These are phyloP conservation scores for Penicillium sp. DNA, from an alignment of 2,329 filamentous ascomycete species.

Conservation along the genomic window DNA sequence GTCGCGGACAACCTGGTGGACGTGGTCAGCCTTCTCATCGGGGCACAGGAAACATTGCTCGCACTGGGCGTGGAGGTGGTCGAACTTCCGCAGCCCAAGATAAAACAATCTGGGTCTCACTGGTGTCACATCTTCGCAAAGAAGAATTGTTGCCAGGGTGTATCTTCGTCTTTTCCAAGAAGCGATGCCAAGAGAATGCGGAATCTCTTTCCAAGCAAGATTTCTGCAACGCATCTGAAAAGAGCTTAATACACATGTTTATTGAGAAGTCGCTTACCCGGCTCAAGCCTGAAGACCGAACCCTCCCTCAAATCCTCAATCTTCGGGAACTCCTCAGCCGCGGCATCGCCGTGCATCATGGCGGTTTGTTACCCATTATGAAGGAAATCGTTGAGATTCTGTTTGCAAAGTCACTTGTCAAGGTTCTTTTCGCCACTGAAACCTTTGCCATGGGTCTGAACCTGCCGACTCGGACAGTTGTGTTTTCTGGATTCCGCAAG, in stretches of 20 bases:
- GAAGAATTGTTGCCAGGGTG: slow-evolving; percentile 86
- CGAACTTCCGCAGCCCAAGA: slow-evolving; percentile 91
- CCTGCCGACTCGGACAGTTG: slow-evolving; percentile 90
- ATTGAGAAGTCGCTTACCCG: slow-evolving; percentile 93
- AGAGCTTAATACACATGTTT: slow-evolving; percentile 96
- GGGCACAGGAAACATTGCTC: slow-evolving; percentile 82
- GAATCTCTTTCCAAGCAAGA: slow-evolving; percentile 94
- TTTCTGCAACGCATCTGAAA: slow-evolving; percentile 89
- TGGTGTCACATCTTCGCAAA: slow-evolving; percentile 89
- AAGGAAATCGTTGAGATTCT: slow-evolving; percentile 98
- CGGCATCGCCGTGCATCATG: slow-evolving; percentile 95
- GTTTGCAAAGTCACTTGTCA: slow-evolving; percentile 92
- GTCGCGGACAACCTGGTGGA: slow-evolving; percentile 54
- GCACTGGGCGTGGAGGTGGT: slow-evolving; percentile 81
- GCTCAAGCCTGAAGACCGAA: slow-evolving; percentile 85
- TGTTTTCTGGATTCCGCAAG: slow-evolving; percentile 96
- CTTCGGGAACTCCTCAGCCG: slow-evolving; percentile 82
- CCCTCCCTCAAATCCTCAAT: slow-evolving; percentile 88
- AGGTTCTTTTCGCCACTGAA: slow-evolving; percentile 95
- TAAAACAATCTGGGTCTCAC: slow-evolving; percentile 93
- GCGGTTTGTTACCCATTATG: slow-evolving; percentile 90
- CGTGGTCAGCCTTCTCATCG: slow-evolving; percentile 61
- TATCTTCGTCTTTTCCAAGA: slow-evolving; percentile 99
- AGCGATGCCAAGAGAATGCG: slow-evolving; percentile 94
- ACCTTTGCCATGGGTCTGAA: slow-evolving; percentile 99